Evolutionary conservation across 2,329 filamentous ascomycete genomes (phyloP), one percentile per base, ranked within the genome.

Genomic region (Fusarium sp.): DNA sequence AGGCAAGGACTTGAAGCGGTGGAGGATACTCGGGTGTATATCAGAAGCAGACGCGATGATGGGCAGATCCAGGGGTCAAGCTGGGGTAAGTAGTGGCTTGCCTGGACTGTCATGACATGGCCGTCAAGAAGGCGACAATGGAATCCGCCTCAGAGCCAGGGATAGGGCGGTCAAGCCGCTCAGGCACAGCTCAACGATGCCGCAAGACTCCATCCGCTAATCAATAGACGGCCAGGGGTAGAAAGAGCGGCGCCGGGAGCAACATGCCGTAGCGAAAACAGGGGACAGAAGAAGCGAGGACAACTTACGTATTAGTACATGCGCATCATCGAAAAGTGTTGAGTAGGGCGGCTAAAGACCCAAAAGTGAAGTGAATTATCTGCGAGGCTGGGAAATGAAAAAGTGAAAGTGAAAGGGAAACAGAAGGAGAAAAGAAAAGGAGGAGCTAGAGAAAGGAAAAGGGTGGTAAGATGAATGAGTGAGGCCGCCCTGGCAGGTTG

Each of bases 11-110:
- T 41, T 17, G 52, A 41, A 73, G 71, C 71, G 71, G 70, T 73
- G 73, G 70, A 72, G 72, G 67, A 58, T 56, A 65, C 47, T 62
- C 54, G 55, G 65, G 61, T 50, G 60, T 60, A 69, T 65, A 65
- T 71, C 58, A 41, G 58, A 68, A 41, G 45, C 58, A 65, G 53
- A 61, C 54, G 68, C 46, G 68, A 72, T 61, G 50, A 76, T 77
- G 70, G 65, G 68, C 72, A 76, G 74, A 70, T 76, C 67, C 70
- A 75, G 71, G 73, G 75, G 59, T 27, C 52, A 65, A 71, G 60
- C 62, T 62, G 60, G 72, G 67, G 68, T 74, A 75, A 64, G 64
- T 61, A 62, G 54, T 73, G 50, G 65, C 65, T 63, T 68, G 71
- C 52, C 41, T 64, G 25, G 39, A 38, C 22, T 38, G 57, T 73